Evolutionary conservation across 352 stramenopile species (phyloP).

Genomic region (Phytopythium litorale): DNA sequence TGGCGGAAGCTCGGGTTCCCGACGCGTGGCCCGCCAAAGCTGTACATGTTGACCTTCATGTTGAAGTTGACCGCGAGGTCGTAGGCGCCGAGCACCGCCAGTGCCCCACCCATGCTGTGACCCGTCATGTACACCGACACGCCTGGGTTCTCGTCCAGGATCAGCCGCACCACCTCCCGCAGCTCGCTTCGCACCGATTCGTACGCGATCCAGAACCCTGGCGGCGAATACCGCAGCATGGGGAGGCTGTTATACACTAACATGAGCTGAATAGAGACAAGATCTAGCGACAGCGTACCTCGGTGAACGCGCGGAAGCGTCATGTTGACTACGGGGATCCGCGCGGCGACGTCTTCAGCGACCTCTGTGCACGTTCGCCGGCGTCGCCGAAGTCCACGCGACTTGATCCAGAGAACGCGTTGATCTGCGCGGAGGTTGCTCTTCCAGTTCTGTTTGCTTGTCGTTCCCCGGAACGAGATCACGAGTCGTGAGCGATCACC

Average conservation of each 20-base stretch:
- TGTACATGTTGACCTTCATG: conserved; percentile 89
- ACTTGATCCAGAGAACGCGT: conserved; percentile 76
- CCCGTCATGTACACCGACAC: conserved; percentile 90
- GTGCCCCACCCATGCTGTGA: conserved; percentile 89
- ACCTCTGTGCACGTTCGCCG: conserved; percentile 59
- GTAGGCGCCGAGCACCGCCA: conserved; percentile 87
- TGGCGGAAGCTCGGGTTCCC: conserved; percentile 82
- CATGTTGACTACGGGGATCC: conserved; percentile 81
- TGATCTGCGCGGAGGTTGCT: conserved; percentile 85
- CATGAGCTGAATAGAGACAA: conserved; percentile 6
- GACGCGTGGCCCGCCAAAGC: conserved; percentile 83
- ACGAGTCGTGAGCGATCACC: conserved; percentile 65
- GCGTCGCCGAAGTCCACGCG: conserved; percentile 40
- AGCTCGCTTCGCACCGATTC: conserved; percentile 75
- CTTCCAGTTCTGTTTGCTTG: conserved; percentile 86
- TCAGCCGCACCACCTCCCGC: conserved; percentile 69
- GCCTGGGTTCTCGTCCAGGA: conserved; percentile 80
- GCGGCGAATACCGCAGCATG: background rate
- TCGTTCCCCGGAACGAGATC: conserved; percentile 83
- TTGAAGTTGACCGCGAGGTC: conserved; percentile 83
- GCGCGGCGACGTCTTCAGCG: conserved; percentile 57
- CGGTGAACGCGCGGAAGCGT: conserved; percentile 80
- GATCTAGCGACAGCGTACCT: conserved; percentile 29
- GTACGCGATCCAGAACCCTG: conserved; percentile 86
- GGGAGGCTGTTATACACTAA: background rate